Percentiles rank a stretch among this genome's conserved stretches.
These are phyloP conservation scores for Hysterangium stoloniferum DNA, from an alignment of 768 basidiomycete species.

Conservation along the genomic window DNA sequence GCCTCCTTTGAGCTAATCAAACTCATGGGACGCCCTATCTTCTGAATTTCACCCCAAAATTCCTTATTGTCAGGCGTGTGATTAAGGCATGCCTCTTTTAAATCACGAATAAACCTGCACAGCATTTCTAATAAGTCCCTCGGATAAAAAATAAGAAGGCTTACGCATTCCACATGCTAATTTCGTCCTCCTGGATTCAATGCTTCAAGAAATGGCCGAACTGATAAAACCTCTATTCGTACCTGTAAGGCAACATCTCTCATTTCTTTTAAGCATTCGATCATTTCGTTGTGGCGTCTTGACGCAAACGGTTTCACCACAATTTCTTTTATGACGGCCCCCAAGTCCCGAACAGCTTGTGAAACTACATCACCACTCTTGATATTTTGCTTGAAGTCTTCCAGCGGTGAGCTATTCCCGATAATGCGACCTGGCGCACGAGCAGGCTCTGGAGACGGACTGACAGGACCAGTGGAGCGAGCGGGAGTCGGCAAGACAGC, in stretches of 20 bases:
- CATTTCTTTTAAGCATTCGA: conserved; percentile 64
- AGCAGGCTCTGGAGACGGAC: conserved; percentile 34
- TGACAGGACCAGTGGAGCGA: conserved; percentile 12
- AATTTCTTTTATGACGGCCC: conserved; percentile 61
- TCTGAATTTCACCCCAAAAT: conserved; percentile 55
- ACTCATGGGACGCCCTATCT: conserved; percentile 42
- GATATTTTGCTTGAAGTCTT: conserved; percentile 69
- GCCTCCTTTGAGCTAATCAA: conserved; percentile 62
- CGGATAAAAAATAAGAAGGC: conserved; percentile 18
- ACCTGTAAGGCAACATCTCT: conserved; percentile 62
- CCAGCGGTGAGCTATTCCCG: conserved; percentile 62
- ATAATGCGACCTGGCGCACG: conserved; percentile 68
- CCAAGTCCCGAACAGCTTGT: conserved; percentile 80
- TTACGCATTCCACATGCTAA: conserved; percentile 74
- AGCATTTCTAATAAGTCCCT: not conserved
- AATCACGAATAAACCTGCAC: conserved; percentile 50
- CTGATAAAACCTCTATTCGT: conserved; percentile 15
- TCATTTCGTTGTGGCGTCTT: conserved; percentile 57
- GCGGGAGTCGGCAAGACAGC: conserved; percentile 25
- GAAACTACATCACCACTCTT: conserved; percentile 70
- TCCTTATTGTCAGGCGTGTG: conserved; percentile 49
- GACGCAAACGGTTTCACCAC: conserved; percentile 62
- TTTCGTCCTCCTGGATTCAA: conserved; percentile 61
- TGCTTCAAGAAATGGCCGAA: not conserved
- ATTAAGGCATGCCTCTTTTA: conserved; percentile 48